A percentile compares a stretch with the other conserved stretches of the same genome.
These are phyloP conservation scores for Stemphylium beticola DNA, from an alignment of 2,329 filamentous ascomycete species.

Conservation along the genomic window DNA sequence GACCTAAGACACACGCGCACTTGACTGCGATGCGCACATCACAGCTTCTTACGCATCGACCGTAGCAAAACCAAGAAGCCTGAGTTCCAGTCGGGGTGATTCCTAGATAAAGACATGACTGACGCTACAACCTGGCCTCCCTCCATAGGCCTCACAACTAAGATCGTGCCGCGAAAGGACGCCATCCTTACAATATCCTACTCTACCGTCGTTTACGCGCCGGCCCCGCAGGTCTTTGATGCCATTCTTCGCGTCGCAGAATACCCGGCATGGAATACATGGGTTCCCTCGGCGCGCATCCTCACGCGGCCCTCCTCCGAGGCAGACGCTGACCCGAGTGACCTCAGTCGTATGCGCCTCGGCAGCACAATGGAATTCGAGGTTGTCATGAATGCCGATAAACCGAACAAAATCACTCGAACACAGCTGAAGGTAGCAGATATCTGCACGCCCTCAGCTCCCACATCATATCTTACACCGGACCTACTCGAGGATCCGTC, in stretches of 20 bases:
- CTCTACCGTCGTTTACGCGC: constrained; percentile 17
- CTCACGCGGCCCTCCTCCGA: constrained; percentile 11
- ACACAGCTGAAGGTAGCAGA: constrained; percentile 26
- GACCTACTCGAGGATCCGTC: constrained; percentile 13
- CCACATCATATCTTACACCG: constrained; percentile 18
- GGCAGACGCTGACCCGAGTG: not conserved
- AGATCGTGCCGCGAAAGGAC: constrained; percentile 13
- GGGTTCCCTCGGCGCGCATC: constrained; percentile 24
- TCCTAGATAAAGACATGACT: constrained; percentile 1
- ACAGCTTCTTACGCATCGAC: too few relatives aligned
- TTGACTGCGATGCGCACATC: too few relatives aligned
- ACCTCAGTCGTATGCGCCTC: constrained; percentile 6
- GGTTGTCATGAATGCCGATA: constrained; percentile 25
- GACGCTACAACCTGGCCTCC: constrained; percentile 14
- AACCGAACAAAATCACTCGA: constrained; percentile 10
- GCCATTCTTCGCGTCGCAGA: constrained; percentile 20
- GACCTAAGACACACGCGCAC: too few relatives aligned
- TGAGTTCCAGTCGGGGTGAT: too few relatives aligned
- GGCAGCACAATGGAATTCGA: constrained; percentile 26
- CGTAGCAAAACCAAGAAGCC: too few relatives aligned
- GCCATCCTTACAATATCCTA: constrained; percentile 11
- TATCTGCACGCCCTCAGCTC: constrained; percentile 22
- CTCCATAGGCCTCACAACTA: constrained; percentile 12
- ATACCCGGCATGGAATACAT: constrained; percentile 29
- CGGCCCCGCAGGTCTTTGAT: constrained; percentile 26